Evolutionary conservation across 352 stramenopile species (phyloP), one percentile per base, ranked within the genome.

Genomic region (Saprolegnia parasitica): DNA sequence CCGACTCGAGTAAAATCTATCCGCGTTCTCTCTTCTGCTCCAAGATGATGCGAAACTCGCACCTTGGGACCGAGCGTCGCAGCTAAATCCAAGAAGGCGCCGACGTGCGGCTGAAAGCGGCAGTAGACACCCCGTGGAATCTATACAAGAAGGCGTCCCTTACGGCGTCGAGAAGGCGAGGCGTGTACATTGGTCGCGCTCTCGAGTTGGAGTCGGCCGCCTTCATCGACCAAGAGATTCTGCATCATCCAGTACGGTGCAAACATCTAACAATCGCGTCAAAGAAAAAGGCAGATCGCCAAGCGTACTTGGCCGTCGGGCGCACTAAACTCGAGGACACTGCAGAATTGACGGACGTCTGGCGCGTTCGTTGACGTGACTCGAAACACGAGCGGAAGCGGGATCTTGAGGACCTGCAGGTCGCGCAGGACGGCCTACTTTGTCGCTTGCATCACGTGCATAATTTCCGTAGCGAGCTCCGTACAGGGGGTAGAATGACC

Each of bases 161-260:
- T n/a, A n/a, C n/a, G n/a, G n/a, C n/a, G n/a, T n/a, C n/a, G n/a
- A 47, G 37, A 29, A 21, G 52, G 24, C 21, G 0, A 45, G 56
- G n/a, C 32, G 29, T n/a, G n/a, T 55, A 67, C 58, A 18, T 21
- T n/a, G 23, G 54, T 24, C 40, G 45, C 63, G 23, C 73, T 86
- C 1, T 73, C 77, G 11, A 87, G 55, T n/a, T 77, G 64, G 10
- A 87, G 72, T 10, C 68, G 67, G 0, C 56, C 73, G 8, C 79
- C 81, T 74, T 88, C 81, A 0, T 65, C 37, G 26, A 85, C 65
- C 4, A 74, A 23, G 6, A 88, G 71, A 57, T 80, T 83, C 61
- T 88, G 78, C 81, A 89, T 89, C 37, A 89, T 84, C 81, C 81
- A 89, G 62, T 86, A 87, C 0, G 81, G 81, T 20, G 86, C 74